These are phyloP conservation scores for Phialocephala sp. DNA, from an alignment of 2,329 filamentous ascomycete genomes.

Conservation along the genomic window DNA sequence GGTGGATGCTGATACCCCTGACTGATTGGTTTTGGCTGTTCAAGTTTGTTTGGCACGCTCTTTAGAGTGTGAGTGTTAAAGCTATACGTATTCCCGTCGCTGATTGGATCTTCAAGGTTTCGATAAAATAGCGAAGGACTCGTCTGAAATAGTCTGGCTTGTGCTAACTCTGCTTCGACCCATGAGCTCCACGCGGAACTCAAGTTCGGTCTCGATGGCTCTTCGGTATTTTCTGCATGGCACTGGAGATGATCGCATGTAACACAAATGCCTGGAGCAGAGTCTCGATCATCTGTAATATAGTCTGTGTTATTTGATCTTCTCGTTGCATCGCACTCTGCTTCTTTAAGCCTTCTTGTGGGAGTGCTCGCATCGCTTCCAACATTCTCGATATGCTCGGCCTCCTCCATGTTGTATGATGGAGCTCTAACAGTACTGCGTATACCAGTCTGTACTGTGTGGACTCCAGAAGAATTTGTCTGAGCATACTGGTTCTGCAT, in stretches of 20 bases:
- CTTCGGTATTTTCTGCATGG: background rate
- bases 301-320: background rate
- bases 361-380: background rate
- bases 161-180: constrained; percentile 4
- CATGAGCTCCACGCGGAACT: background rate
- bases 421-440: background rate
- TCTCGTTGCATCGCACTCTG: background rate
- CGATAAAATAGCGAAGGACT: background rate
- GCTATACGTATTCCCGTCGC: background rate
- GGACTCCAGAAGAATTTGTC: background rate
- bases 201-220: background rate
- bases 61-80: background rate
- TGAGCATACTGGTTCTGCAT: background rate
- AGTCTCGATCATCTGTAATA: background rate
- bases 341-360: background rate
- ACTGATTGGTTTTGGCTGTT: background rate
- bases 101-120: background rate
- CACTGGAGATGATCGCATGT: background rate
- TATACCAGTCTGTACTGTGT: background rate
- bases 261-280: background rate
- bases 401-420: background rate
- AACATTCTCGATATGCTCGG: background rate
- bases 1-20: background rate
- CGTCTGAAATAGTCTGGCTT: background rate
- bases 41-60: background rate